Evolutionary conservation across 2,329 filamentous ascomycete species (phyloP).

Genomic region (Aureobasidium leucospermi): DNA sequence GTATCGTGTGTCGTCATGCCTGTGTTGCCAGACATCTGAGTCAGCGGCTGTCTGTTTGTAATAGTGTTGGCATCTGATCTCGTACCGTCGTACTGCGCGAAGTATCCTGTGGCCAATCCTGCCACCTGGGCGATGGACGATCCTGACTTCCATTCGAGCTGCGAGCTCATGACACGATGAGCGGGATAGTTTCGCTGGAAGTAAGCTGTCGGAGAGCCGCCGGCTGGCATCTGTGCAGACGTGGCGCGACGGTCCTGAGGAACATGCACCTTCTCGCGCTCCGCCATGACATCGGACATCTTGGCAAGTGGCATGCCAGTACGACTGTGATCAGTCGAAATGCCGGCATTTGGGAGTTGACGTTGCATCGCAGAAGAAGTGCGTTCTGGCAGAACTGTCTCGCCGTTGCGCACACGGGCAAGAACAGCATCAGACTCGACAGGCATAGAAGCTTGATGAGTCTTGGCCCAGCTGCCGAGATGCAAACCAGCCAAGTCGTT

Average conservation of each 20-base stretch:
- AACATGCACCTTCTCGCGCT: neutral
- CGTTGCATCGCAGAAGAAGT: conserved; percentile 17
- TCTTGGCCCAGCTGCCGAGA: conserved; percentile 27
- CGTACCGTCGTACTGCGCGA: conserved; percentile 29
- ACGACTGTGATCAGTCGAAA: neutral
- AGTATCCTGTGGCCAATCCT: conserved; percentile 26
- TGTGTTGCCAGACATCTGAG: conserved; percentile 11
- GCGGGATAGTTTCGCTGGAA: conserved; percentile 15
- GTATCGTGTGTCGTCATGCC: conserved; percentile 8
- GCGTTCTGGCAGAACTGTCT: conserved; percentile 19
- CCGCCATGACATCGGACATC: neutral
- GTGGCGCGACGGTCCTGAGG: conserved; percentile 14
- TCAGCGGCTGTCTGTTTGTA: conserved; percentile 13
- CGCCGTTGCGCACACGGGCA: conserved; percentile 8
- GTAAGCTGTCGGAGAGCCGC: conserved; percentile 9
- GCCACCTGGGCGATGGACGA: conserved; percentile 26
- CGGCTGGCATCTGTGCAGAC: conserved; percentile 14
- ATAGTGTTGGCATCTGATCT: conserved; percentile 10
- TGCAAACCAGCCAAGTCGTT: conserved; percentile 19
- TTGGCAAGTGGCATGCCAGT: neutral
- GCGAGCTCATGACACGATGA: conserved; percentile 25
- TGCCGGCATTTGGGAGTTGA: conserved; percentile 1
- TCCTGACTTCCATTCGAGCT: conserved; percentile 26
- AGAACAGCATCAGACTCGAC: conserved; percentile 12
- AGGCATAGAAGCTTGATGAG: conserved; percentile 10